A percentile compares a stretch with the other conserved stretches of the same genome.
Conservation (phyloP, 164 flowering plant genomes). For the Chimonanthus salicifolius region DNA sequence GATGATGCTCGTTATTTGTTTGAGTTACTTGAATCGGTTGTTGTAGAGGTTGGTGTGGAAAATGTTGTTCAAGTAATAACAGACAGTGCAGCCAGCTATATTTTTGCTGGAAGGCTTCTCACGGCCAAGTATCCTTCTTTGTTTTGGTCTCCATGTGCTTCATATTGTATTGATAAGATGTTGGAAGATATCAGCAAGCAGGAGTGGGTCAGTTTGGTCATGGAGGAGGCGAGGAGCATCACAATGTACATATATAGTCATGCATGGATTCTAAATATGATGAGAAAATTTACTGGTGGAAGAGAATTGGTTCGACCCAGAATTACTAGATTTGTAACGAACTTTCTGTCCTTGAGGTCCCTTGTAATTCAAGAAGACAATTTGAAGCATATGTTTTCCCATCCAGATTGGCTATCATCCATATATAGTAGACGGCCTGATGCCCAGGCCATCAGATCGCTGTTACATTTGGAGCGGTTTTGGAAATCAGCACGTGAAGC, state of each 20-base stretch:
- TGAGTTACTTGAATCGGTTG: constrained; percentile 53
- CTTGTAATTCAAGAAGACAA: constrained; percentile 50
- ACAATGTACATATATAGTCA: constrained; percentile 46
- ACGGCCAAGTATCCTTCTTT: constrained; percentile 48
- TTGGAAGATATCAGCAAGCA: constrained; percentile 57
- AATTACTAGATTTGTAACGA: constrained; percentile 39
- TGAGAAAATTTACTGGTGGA: constrained; percentile 61
- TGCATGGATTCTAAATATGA: constrained; percentile 37
- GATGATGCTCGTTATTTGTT: constrained; percentile 49
- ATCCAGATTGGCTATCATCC: constrained; percentile 51
- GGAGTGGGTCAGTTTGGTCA: constrained; percentile 45
- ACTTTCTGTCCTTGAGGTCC: constrained; percentile 47
- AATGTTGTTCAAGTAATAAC: constrained; percentile 75
- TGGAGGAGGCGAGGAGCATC: constrained; percentile 54
- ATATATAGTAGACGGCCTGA: constrained; percentile 37
- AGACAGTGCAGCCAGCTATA: constrained; percentile 41
- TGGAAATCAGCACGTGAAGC: constrained; percentile 58
- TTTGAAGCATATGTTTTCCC: constrained; percentile 60
- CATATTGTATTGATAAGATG: constrained; percentile 57
- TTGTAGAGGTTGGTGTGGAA: constrained; percentile 56
- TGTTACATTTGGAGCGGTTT: constrained; percentile 44
- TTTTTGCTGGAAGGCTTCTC: constrained; percentile 57
- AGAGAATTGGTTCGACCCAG: constrained; percentile 47
- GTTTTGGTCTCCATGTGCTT: constrained; percentile 79
- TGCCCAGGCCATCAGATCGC: constrained; percentile 39